Evolutionary conservation across 768 basidiomycete species (phyloP), one percentile per base, ranked within the genome.

Genomic region (Kwoniella dendrophila): DNA sequence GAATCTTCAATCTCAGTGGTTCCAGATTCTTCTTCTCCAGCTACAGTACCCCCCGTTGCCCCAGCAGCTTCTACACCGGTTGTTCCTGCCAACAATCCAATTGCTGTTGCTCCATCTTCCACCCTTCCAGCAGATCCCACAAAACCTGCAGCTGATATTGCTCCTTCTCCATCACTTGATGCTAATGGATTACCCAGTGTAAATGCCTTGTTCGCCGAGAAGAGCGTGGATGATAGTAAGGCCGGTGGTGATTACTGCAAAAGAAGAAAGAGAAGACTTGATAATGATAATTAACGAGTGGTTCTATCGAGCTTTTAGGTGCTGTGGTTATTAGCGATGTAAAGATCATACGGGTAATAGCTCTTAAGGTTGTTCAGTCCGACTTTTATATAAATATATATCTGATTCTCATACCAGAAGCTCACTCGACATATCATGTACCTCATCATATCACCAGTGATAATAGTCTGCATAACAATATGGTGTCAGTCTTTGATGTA

Each of bases 401-500:
- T n/a, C n/a, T n/a, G n/a, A n/a, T n/a, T n/a, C n/a, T n/a, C n/a
- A n/a, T n/a, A n/a, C n/a, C n/a, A n/a, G n/a, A n/a, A n/a, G n/a
- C n/a, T n/a, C n/a, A n/a, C n/a, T n/a, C n/a, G n/a, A n/a, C n/a
- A n/a, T n/a, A n/a, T n/a, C n/a, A n/a, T n/a, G n/a, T n/a, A n/a
- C n/a, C n/a, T n/a, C n/a, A n/a, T n/a, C n/a, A n/a, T n/a, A n/a
- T n/a, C n/a, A n/a, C n/a, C n/a, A n/a, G n/a, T n/a, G n/a, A n/a
- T n/a, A n/a, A n/a, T n/a, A n/a, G n/a, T 8, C 34, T 51, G 32
- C 49, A 51, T 51, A 32, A 32, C 34, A 33, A 7, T 22, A 51
- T 7, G 18, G 34, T 30, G 49, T 16, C n/a, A n/a, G n/a, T 51
- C 11, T 14, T 33, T 45, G 43, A 49, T 58, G 43, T 58, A 50